These are phyloP conservation scores for Medicago ruthenica DNA, from an alignment of 306 rosid species.

Conservation along the genomic window DNA sequence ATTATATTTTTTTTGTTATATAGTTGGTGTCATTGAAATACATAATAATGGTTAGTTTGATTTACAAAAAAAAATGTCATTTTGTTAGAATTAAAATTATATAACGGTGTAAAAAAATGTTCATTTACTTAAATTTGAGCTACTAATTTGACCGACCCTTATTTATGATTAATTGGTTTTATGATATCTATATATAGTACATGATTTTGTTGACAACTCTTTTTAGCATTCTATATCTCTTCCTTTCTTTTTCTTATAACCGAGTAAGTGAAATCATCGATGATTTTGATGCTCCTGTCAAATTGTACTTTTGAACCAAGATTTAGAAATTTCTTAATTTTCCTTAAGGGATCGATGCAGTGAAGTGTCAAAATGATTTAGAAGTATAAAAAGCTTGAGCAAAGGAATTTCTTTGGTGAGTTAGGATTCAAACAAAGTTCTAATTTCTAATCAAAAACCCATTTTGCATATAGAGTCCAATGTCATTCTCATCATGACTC, in stretches of 20 bases:
- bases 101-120: no score
- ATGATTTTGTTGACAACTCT: constrained; percentile 50
- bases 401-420: constrained; percentile 71
- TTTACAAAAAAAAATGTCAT: no score
- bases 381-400: constrained; percentile 86
- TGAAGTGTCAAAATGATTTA: constrained; percentile 82
- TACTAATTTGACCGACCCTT: no score
- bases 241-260: constrained; percentile 78
- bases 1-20: no score
- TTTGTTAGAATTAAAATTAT: no score
- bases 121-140: no score
- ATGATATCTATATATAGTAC: constrained; percentile 43
- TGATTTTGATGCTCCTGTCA: constrained; percentile 69
- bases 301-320: constrained; percentile 88
- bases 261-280: constrained; percentile 83
- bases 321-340: constrained; percentile 64
- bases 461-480: constrained; percentile 90
- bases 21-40: no score
- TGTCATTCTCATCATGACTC: constrained; percentile 95
- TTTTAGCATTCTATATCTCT: constrained; percentile 64
- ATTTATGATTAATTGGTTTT: no score
- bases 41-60: no score
- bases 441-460: constrained; percentile 96
- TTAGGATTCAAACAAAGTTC: constrained; percentile 71
- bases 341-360: constrained; percentile 91